phyloP scores from a whole-genome alignment of 768 basidiomycete species.

The Panus rudis region DNA sequence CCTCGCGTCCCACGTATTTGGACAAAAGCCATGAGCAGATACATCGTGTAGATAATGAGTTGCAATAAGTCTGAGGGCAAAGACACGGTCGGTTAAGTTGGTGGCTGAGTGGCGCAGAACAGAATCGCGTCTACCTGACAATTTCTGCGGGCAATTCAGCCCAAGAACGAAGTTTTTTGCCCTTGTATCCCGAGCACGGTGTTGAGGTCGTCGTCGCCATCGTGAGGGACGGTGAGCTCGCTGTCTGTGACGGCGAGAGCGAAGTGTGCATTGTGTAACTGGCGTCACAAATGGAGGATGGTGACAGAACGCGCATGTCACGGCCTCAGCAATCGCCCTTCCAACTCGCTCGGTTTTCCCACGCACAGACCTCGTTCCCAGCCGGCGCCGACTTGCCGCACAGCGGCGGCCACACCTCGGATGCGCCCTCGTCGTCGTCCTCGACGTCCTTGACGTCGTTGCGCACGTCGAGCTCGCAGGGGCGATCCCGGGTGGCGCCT shows the following conservation, averaged over 20 bases:
- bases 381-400: not conserved
- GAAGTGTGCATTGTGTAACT: constrained; percentile 13
- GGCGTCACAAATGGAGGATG: constrained; percentile 20
- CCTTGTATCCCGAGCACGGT: constrained; percentile 35
- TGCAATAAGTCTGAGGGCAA: constrained; percentile 41
- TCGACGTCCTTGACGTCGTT: not conserved
- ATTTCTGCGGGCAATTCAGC: constrained; percentile 56
- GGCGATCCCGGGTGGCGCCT: no score
- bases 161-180: constrained; percentile 55
- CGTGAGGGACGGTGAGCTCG: constrained; percentile 9
- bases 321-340: constrained; percentile 11
- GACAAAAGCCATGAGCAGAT: constrained; percentile 37
- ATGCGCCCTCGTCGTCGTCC: not conserved
- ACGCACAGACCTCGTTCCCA: constrained; percentile 21
- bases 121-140: constrained; percentile 40
- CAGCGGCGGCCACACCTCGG: not conserved
- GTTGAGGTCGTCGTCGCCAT: constrained; percentile 1
- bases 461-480: not conserved
- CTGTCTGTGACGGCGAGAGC: constrained; percentile 13
- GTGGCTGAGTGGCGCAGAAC: constrained; percentile 25
- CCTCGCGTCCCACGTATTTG: constrained; percentile 39
- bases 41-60: constrained; percentile 52
- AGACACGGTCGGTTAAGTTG: constrained; percentile 9
- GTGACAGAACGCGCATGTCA: constrained; percentile 25
- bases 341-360: constrained; percentile 11